Percentiles rank a stretch among this genome's conserved stretches.
These are phyloP conservation scores for Arthrobotrys conoides DNA, from an alignment of 2,329 filamentous ascomycete species.

Conservation along the genomic window DNA sequence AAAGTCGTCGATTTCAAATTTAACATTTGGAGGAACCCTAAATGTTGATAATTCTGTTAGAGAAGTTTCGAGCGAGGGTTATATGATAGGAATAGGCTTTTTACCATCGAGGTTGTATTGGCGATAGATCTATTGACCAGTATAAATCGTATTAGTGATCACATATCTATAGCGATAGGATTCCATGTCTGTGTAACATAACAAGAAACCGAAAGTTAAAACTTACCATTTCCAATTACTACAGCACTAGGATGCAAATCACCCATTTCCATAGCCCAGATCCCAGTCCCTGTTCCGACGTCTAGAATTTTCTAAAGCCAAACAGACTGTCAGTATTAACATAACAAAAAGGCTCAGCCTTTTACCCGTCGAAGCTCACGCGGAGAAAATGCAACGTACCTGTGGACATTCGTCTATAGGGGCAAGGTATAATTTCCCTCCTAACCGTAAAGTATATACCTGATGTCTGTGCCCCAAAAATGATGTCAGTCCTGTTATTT, in stretches of 20 bases:
- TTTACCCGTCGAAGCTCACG: neutral
- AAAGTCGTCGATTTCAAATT: slow-evolving; percentile 66
- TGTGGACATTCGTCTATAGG: slow-evolving; percentile 65
- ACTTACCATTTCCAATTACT: slow-evolving; percentile 61
- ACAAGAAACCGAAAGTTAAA: neutral
- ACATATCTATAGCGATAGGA: neutral
- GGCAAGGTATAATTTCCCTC: slow-evolving; percentile 67
- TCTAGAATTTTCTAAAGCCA: slow-evolving; percentile 65
- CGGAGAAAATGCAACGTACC: slow-evolving; percentile 4
- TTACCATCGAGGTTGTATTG: slow-evolving; percentile 64
- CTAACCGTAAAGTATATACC: slow-evolving; percentile 65
- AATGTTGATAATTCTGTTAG: neutral
- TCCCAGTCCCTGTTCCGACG: slow-evolving; percentile 65
- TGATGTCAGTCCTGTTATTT: neutral
- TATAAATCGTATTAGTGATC: neutral
- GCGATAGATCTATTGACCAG: slow-evolving; percentile 62
- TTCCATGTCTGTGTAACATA: neutral
- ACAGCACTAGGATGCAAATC: slow-evolving; percentile 62
- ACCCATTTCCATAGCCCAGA: slow-evolving; percentile 66
- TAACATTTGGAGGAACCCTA: slow-evolving; percentile 61
- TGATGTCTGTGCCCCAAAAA: slow-evolving; percentile 62
- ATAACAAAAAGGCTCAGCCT: neutral
- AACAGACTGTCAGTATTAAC: slow-evolving; percentile 1
- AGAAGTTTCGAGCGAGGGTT: slow-evolving; percentile 27
- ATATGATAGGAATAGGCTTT: slow-evolving; percentile 17